phyloP scores from a whole-genome alignment of 140 eudicot genomes.

The Oenanthe javanica region DNA sequence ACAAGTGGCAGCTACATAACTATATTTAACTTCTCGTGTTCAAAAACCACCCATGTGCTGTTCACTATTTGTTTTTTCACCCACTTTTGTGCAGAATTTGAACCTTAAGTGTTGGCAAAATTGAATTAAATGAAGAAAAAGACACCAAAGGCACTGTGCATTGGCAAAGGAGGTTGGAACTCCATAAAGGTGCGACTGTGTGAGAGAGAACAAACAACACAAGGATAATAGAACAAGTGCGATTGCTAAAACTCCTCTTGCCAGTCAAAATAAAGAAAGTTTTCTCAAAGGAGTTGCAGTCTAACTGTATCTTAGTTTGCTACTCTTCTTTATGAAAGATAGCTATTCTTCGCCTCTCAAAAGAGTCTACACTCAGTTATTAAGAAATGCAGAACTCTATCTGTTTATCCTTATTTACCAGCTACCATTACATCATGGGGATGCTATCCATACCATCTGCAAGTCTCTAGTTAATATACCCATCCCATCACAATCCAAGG shows the following conservation, averaged over 20 bases:
- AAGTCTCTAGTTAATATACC: not conserved
- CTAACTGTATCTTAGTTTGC: not conserved
- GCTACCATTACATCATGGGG: not conserved
- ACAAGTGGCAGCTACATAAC: not conserved
- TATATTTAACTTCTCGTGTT: too few relatives aligned
- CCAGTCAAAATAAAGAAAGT: not conserved
- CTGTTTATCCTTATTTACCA: not conserved
- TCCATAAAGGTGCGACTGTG: not conserved
- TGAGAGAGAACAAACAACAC: not conserved
- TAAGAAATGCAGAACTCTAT: not conserved
- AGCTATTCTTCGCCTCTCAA: not conserved
- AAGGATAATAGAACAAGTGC: not conserved
- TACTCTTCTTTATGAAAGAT: too few relatives aligned
- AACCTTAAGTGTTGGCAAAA: not conserved
- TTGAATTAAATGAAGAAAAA: not conserved
- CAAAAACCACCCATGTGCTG: not conserved
- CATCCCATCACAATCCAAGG: not conserved
- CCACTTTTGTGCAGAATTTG: not conserved
- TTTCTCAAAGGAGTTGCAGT: not conserved
- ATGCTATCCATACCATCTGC: not conserved
- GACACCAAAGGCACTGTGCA: not conserved
- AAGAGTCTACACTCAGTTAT: not conserved
- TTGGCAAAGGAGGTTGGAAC: not conserved
- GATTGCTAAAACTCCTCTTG: not conserved
- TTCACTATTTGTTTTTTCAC: not conserved